A percentile compares a stretch with the other conserved stretches of the same genome.
These are phyloP conservation scores for Malbranchea cinnamomea DNA, from an alignment of 2,329 filamentous ascomycete genomes.

Conservation along the genomic window DNA sequence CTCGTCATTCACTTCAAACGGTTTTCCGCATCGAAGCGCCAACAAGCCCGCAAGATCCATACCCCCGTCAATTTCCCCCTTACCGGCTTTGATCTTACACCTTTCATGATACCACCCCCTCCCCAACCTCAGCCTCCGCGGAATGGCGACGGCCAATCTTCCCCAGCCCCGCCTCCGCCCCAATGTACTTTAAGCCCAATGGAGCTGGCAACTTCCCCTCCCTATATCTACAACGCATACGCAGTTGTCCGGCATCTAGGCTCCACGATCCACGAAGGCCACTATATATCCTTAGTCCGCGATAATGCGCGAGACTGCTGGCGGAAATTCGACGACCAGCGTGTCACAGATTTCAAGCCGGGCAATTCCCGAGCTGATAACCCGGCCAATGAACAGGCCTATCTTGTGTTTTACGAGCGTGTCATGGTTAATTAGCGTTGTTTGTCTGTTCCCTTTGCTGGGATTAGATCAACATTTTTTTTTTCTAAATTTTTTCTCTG, in stretches of 20 bases:
- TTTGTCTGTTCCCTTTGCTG: conserved; percentile 3
- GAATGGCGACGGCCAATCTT: conserved; percentile 30
- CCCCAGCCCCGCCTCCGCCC: conserved; percentile 28
- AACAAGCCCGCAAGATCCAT: conserved; percentile 50
- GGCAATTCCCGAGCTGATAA: conserved; percentile 33
- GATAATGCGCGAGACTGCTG: conserved; percentile 43
- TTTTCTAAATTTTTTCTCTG: not conserved
- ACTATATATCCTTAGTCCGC: conserved; percentile 62
- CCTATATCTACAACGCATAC: conserved; percentile 72
- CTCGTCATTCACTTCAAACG: conserved; percentile 66
- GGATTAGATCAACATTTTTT: not conserved
- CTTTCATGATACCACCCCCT: conserved; percentile 38
- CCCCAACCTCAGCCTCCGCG: conserved; percentile 17
- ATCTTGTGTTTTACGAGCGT: conserved; percentile 50
- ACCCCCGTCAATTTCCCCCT: conserved; percentile 65
- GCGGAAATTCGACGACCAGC: conserved; percentile 47
- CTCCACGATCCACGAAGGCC: conserved; percentile 51
- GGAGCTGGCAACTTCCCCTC: conserved; percentile 27
- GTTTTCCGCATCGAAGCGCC: conserved; percentile 43
- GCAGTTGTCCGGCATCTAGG: conserved; percentile 70
- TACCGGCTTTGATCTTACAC: conserved; percentile 48
- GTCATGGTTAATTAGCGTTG: conserved; percentile 26
- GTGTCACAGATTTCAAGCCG: conserved; percentile 42
- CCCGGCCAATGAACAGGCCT: conserved; percentile 48
- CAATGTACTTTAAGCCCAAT: conserved; percentile 4